Evolutionary conservation across 2,329 filamentous ascomycete species (phyloP).

Genomic region (Cercospora zeina): DNA sequence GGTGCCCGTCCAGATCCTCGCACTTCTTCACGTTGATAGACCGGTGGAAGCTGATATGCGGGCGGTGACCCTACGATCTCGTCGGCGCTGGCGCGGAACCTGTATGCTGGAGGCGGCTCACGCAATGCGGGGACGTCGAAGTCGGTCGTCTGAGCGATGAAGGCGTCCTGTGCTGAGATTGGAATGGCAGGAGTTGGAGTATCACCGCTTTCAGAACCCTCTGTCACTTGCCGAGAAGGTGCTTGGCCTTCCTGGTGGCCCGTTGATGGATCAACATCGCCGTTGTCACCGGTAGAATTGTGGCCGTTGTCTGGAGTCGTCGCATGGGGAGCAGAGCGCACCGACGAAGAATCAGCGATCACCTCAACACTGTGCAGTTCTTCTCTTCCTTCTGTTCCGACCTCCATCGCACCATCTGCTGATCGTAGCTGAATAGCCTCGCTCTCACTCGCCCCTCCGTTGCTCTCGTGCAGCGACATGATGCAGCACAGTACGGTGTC

Average conservation of each 20-base stretch:
- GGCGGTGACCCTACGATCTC: neutral
- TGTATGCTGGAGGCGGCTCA: slow-evolving; percentile 1
- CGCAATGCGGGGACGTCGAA: neutral
- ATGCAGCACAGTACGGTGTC: neutral
- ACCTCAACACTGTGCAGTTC: too few species aligned
- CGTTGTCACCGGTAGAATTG: too few species aligned
- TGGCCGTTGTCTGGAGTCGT: too few species aligned
- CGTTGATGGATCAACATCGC: too few species aligned
- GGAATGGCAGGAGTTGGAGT: too few species aligned
- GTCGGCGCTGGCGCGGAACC: neutral
- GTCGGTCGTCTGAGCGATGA: neutral
- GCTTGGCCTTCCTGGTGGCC: too few species aligned
- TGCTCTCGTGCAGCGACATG: neutral
- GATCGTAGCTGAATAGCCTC: neutral
- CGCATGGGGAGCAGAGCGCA: neutral
- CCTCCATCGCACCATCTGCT: neutral
- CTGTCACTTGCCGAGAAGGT: too few species aligned
- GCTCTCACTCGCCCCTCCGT: neutral
- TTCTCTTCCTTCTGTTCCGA: neutral
- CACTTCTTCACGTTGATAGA: neutral
- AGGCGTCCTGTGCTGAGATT: too few species aligned
- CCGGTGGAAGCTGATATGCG: neutral
- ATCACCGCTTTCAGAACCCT: too few species aligned
- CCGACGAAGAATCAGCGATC: neutral
- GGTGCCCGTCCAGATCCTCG: neutral